Conservation (phyloP, 371 early-diverging fungal genomes). For the Mortierella sp. region DNA sequence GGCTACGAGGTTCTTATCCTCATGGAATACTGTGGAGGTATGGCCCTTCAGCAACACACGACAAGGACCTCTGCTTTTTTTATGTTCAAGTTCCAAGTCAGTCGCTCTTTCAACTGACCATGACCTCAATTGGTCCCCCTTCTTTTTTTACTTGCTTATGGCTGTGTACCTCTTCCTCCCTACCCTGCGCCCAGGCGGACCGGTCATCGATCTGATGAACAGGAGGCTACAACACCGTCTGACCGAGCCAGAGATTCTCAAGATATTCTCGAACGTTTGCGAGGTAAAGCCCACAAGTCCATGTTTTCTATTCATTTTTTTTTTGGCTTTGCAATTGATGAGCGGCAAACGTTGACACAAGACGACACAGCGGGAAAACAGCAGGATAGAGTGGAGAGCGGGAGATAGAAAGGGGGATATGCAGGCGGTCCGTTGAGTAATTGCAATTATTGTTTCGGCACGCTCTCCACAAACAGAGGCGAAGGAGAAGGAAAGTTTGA, state of each 20-base stretch:
- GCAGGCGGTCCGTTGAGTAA: neutral
- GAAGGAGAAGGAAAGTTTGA: neutral
- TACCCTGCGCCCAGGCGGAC: slow-evolving; percentile 70
- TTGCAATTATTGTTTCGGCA: neutral
- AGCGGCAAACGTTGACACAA: neutral
- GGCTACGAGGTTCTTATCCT: slow-evolving; percentile 86
- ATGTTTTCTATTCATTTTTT: neutral
- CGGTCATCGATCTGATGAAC: slow-evolving; percentile 92
- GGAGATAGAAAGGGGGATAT: neutral
- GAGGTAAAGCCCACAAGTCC: slow-evolving; percentile 46
- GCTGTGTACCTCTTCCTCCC: no score
- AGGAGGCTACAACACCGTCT: slow-evolving; percentile 77
- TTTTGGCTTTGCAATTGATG: neutral
- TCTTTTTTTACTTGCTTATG: neutral
- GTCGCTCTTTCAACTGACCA: slow-evolving; percentile 14
- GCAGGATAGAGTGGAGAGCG: neutral
- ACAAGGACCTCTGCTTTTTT: neutral
- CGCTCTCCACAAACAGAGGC: neutral
- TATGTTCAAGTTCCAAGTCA: neutral
- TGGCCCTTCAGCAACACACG: neutral
- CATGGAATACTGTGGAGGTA: slow-evolving; percentile 93
- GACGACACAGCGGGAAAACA: neutral
- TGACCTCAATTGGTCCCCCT: neutral
- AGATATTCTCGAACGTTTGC: slow-evolving; percentile 88
- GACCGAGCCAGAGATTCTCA: slow-evolving; percentile 85